phyloP scores from a whole-genome alignment of 352 stramenopile genomes.

The Phytophthora quininea region DNA sequence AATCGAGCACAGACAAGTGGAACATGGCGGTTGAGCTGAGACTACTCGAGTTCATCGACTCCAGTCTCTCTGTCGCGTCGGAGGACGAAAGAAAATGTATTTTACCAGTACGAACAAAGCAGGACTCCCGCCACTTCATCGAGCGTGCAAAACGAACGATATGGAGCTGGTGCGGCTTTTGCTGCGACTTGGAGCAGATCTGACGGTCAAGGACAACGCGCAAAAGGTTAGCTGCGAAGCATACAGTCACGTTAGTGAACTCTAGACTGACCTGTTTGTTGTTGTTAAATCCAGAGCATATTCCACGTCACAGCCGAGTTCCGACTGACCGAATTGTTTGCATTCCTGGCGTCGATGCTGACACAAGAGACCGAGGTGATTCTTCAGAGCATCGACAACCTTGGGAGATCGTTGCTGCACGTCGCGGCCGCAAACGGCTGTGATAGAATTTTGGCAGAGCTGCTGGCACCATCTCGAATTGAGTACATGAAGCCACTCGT shows the following conservation, averaged over 20 bases:
- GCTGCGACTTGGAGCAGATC: conserved; percentile 39
- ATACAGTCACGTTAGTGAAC: neutral
- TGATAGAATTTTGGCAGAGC: conserved; percentile 39
- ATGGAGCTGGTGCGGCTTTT: conserved; percentile 47
- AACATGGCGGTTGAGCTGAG: conserved; percentile 72
- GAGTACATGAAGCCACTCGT: conserved; percentile 31
- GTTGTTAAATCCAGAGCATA: conserved; percentile 26
- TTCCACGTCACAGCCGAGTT: conserved; percentile 60
- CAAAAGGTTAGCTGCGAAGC: conserved; percentile 33
- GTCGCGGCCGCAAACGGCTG: conserved; percentile 45
- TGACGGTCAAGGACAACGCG: conserved; percentile 40
- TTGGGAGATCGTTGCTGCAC: conserved; percentile 60
- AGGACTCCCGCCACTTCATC: conserved; percentile 63
- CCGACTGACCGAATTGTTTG: conserved; percentile 50
- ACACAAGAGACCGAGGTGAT: conserved; percentile 24
- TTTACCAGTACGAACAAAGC: conserved; percentile 49
- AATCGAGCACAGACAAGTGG: conserved; percentile 66
- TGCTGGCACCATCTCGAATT: conserved; percentile 19
- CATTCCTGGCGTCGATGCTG: conserved; percentile 27
- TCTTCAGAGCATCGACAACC: conserved; percentile 45
- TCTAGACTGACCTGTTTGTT: conserved; percentile 2
- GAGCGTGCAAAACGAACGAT: conserved; percentile 55
- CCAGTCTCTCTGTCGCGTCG: conserved; percentile 34
- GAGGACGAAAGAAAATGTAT: conserved; percentile 29
- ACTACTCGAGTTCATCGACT: conserved; percentile 46